These are phyloP conservation scores for Verbena officinalis DNA, from an alignment of 257 asterid species.

Conservation along the genomic window DNA sequence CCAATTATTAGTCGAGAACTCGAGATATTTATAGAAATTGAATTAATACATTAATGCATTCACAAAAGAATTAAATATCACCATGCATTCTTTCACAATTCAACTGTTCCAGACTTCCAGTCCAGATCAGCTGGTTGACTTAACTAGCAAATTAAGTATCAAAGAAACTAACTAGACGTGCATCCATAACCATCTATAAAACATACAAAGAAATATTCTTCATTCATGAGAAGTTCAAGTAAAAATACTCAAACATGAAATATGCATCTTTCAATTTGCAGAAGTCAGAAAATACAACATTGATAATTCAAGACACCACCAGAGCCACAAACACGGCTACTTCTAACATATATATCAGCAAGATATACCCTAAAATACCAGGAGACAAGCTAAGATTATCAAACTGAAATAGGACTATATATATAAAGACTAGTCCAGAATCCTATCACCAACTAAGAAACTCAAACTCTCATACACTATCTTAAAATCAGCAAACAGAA, in stretches of 20 bases:
- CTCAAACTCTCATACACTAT: conserved; percentile 27
- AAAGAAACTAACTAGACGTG: too few species aligned
- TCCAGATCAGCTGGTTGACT: too few species aligned
- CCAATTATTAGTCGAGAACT: too few species aligned
- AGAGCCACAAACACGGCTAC: neutral
- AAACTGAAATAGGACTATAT: neutral
- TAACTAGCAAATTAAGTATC: too few species aligned
- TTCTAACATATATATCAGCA: neutral
- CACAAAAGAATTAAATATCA: neutral
- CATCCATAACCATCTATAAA: too few species aligned
- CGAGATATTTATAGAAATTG: too few species aligned
- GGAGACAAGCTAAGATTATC: conserved; percentile 23
- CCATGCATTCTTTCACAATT: too few species aligned
- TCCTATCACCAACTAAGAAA: conserved; percentile 22
- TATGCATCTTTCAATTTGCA: conserved; percentile 19
- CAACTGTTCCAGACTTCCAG: too few species aligned
- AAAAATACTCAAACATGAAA: neutral
- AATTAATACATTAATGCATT: neutral
- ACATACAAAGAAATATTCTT: too few species aligned
- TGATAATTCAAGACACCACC: neutral
- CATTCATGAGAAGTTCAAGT: neutral
- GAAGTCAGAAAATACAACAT: conserved; percentile 16
- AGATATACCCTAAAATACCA: conserved; percentile 19
- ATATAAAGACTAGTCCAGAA: neutral
- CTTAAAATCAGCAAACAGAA: neutral